These are phyloP conservation scores for Phytophthora constricta DNA, from an alignment of 352 stramenopile species.

Conservation along the genomic window DNA sequence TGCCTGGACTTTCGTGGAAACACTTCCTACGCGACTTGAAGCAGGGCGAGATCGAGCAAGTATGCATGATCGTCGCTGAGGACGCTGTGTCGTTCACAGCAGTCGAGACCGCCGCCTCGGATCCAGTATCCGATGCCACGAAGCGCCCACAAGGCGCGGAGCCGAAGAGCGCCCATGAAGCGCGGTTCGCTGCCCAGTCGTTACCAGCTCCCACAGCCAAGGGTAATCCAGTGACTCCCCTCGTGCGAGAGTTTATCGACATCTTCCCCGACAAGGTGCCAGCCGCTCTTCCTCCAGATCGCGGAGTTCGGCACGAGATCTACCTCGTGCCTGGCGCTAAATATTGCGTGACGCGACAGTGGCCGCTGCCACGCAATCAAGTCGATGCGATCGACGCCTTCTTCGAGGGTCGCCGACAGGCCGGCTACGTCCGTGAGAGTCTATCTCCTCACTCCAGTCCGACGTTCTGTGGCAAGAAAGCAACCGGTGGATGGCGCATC, in stretches of 20 bases:
- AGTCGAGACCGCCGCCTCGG: background rate
- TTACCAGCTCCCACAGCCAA: constrained; percentile 1
- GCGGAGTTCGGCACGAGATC: constrained; percentile 36
- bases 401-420: constrained; percentile 15
- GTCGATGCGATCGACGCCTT: constrained; percentile 30
- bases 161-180: constrained; percentile 18
- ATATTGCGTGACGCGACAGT: constrained; percentile 35
- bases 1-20: constrained; percentile 20
- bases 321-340: constrained; percentile 32
- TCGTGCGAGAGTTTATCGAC: constrained; percentile 5
- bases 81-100: constrained; percentile 3
- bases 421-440: constrained; percentile 18
- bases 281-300: constrained; percentile 14
- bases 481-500: constrained; percentile 29
- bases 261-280: constrained; percentile 36
- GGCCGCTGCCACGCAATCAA: constrained; percentile 27
- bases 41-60: constrained; percentile 25
- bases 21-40: constrained; percentile 33
- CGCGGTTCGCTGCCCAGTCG: constrained; percentile 26
- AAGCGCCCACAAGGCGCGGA: constrained; percentile 12
- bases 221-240: background rate
- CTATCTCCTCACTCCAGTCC: constrained; percentile 14
- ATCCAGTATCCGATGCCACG: background rate
- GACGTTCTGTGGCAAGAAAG: constrained; percentile 7
- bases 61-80: constrained; percentile 13